These are phyloP conservation scores for Pseudoneurospora amorphoporcata DNA, from an alignment of 495 filamentous ascomycete genomes.

Conservation along the genomic window DNA sequence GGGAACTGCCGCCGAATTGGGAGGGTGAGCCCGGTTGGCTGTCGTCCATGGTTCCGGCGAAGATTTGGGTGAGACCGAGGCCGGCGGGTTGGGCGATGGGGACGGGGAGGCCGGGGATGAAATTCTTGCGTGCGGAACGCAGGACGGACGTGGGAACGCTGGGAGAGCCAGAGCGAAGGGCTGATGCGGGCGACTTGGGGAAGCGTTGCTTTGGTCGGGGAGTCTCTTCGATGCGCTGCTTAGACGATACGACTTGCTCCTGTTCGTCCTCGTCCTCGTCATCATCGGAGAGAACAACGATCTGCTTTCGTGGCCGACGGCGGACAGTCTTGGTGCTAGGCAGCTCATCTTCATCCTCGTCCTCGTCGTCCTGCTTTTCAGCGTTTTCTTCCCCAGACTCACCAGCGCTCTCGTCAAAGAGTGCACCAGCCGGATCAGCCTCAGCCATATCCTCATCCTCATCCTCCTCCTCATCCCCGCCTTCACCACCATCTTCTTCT, in stretches of 20 bases:
- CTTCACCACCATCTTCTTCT: slow-evolving; percentile 20
- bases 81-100: slow-evolving; percentile 44
- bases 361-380: slow-evolving; percentile 28
- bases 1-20: slow-evolving; percentile 10
- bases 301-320: slow-evolving; percentile 32
- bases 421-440: slow-evolving; percentile 3
- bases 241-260: slow-evolving; percentile 2
- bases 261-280: slow-evolving; percentile 56
- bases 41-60: slow-evolving; percentile 81
- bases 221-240: slow-evolving; percentile 41
- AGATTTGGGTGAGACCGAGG: slow-evolving; percentile 80
- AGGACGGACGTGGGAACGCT: slow-evolving; percentile 42
- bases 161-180: slow-evolving; percentile 27
- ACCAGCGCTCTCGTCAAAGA: slow-evolving; percentile 28
- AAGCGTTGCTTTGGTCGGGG: slow-evolving; percentile 27
- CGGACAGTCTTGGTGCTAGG: slow-evolving; percentile 23
- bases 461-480: slow-evolving; percentile 30
- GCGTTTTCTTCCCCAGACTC: slow-evolving; percentile 32
- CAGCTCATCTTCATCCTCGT: slow-evolving; percentile 32
- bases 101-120: slow-evolving; percentile 48
- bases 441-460: slow-evolving; percentile 16
- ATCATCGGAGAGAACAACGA: slow-evolving; percentile 47
- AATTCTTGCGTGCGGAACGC: slow-evolving; percentile 46
- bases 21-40: slow-evolving; percentile 30
- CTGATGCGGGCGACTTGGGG: slow-evolving; percentile 26